phyloP scores from a whole-genome alignment of 352 stramenopile genomes.

The Peronospora destructor region DNA sequence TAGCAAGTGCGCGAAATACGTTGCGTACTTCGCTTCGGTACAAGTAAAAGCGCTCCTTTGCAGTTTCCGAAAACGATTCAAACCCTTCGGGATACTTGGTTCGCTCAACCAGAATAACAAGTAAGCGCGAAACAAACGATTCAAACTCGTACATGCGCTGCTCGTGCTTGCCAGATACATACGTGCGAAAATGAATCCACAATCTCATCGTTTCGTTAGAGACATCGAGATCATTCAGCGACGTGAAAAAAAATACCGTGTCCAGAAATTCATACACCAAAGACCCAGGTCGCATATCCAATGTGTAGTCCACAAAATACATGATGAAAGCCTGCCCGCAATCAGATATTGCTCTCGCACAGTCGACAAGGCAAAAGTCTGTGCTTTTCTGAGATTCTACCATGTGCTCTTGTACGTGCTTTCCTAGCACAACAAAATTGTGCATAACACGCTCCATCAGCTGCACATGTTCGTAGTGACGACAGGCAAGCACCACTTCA shows the following conservation, averaged over 20 bases:
- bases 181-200: conserved; percentile 71
- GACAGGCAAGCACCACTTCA: conserved; percentile 61
- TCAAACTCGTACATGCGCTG: conserved; percentile 61
- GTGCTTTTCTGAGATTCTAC: conserved; percentile 22
- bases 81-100: conserved; percentile 60
- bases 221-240: conserved; percentile 50
- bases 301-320: conserved; percentile 74
- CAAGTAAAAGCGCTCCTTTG: conserved; percentile 53
- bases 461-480: conserved; percentile 48
- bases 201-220: conserved; percentile 81
- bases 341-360: conserved; percentile 53
- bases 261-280: conserved; percentile 76
- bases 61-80: conserved; percentile 35
- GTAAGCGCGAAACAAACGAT: conserved; percentile 58
- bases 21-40: conserved; percentile 72
- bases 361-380: conserved; percentile 43
- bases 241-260: conserved; percentile 61
- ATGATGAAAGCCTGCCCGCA: conserved; percentile 72
- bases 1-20: conserved; percentile 72
- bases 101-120: conserved; percentile 63
- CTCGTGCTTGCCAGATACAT: conserved; percentile 74
- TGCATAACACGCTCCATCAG: conserved; percentile 76
- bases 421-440: conserved; percentile 66
- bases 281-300: conserved; percentile 47
- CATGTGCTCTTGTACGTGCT: conserved; percentile 41